phyloP scores from a whole-genome alignment of 202 grass and related monocot genomes.

The Schoenoplectus tabernaemontani region DNA sequence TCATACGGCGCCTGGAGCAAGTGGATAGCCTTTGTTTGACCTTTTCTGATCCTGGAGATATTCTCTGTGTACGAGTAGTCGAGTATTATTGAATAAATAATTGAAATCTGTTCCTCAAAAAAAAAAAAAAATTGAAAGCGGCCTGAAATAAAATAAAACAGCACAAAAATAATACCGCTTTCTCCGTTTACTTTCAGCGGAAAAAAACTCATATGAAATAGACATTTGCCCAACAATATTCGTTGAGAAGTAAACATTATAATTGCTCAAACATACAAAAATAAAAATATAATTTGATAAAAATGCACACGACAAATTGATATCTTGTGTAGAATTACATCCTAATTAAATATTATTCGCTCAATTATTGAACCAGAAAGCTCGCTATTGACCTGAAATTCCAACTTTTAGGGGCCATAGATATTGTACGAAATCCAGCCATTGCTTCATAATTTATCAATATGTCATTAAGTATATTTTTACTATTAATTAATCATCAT shows the following conservation, averaged over 20 bases:
- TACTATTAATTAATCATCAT: neutral
- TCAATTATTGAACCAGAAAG: neutral
- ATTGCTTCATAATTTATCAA: neutral
- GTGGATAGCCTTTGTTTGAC: neutral
- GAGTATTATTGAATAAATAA: no score
- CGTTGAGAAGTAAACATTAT: neutral
- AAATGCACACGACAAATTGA: no score
- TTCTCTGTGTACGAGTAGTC: neutral
- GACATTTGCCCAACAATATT: neutral
- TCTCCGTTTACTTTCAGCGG: neutral
- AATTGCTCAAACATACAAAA: neutral
- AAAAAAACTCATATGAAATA: neutral
- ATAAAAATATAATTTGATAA: neutral
- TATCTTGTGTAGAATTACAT: neutral
- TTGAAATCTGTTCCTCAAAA: no score
- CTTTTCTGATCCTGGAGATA: neutral
- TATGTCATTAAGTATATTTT: neutral
- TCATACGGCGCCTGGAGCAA: neutral
- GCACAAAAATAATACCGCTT: neutral
- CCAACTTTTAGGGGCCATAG: neutral
- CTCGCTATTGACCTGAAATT: neutral
- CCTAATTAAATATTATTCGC: neutral
- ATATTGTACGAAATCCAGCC: neutral
- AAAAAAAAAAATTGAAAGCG: neutral
- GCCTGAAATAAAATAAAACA: neutral